phyloP scores from a whole-genome alignment of 192 early-diverging fungal genomes.

The Coemansia sp. region DNA sequence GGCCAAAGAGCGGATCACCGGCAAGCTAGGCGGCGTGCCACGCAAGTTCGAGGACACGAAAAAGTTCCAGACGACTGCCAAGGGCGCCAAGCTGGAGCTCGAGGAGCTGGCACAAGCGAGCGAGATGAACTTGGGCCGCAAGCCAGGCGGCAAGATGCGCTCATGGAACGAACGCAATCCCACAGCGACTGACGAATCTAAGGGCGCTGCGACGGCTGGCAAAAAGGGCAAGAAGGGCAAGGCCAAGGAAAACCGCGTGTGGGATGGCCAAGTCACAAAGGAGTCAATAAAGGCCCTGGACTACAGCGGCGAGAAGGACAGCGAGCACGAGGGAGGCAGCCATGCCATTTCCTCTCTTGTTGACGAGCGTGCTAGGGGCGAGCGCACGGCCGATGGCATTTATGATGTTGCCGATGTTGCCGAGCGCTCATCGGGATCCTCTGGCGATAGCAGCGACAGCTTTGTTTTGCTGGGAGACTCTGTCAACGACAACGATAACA shows the following conservation, averaged over 20 bases:
- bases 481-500: constrained; percentile 56
- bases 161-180: constrained; percentile 26
- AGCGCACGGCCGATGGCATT: constrained; percentile 65
- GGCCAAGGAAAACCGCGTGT: constrained; percentile 69
- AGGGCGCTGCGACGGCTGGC: constrained; percentile 13
- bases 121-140: constrained; percentile 14
- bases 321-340: constrained; percentile 6
- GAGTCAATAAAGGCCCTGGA: constrained; percentile 57
- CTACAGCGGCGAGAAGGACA: constrained; percentile 30
- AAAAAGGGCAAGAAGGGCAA: constrained; percentile 50
- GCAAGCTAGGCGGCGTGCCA: constrained; percentile 58
- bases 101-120: constrained; percentile 49
- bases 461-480: constrained; percentile 60
- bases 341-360: constrained; percentile 39
- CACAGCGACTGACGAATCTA: constrained; percentile 4
- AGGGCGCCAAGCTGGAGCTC: constrained; percentile 59
- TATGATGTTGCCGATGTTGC: constrained; percentile 80
- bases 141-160: constrained; percentile 35
- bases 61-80: constrained; percentile 68
- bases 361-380: constrained; percentile 67
- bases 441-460: constrained; percentile 56
- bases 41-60: constrained; percentile 82
- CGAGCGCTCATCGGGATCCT: constrained; percentile 49
- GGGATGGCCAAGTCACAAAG: constrained; percentile 65
- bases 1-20: constrained; percentile 28